Conservation (phyloP, 345 rosid genomes). For the Bruguiera parviflora region DNA sequence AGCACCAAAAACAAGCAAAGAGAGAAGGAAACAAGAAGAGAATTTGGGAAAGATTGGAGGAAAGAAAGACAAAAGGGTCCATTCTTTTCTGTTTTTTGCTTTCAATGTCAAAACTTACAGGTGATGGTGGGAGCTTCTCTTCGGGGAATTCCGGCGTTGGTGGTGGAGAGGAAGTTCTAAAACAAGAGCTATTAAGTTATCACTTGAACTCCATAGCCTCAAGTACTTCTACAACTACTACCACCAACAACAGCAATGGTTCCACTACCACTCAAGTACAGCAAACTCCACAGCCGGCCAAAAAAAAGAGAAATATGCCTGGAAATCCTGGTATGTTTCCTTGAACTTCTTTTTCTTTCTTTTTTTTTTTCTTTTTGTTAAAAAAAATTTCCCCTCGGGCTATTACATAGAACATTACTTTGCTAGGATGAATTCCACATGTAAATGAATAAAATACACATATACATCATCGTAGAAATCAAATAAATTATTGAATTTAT, state of each 20-base stretch:
- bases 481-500: no score
- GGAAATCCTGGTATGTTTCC: slow-evolving; percentile 39
- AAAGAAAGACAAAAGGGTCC: slow-evolving; percentile 23
- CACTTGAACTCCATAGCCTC: slow-evolving; percentile 30
- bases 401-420: no score
- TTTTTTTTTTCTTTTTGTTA: no score
- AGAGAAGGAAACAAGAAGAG: slow-evolving; percentile 16
- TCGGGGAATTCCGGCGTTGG: slow-evolving; percentile 25
- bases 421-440: no score
- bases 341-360: background rate
- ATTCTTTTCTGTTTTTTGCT: background rate
- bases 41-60: slow-evolving; percentile 8
- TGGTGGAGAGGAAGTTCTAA: slow-evolving; percentile 23
- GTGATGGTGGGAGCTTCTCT: slow-evolving; percentile 34
- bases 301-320: slow-evolving; percentile 44
- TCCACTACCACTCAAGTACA: slow-evolving; percentile 17
- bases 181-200: background rate
- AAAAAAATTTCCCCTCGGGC: no score
- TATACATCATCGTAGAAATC: no score
- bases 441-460: no score
- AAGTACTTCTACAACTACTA: background rate
- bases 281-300: slow-evolving; percentile 13
- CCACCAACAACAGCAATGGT: slow-evolving; percentile 23
- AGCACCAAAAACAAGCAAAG: slow-evolving; percentile 5
- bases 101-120: slow-evolving; percentile 41